A percentile compares a stretch with the other conserved stretches of the same genome.
phyloP scores from a whole-genome alignment of 169 alveolate species.

The Eimeria sp. region DNA sequence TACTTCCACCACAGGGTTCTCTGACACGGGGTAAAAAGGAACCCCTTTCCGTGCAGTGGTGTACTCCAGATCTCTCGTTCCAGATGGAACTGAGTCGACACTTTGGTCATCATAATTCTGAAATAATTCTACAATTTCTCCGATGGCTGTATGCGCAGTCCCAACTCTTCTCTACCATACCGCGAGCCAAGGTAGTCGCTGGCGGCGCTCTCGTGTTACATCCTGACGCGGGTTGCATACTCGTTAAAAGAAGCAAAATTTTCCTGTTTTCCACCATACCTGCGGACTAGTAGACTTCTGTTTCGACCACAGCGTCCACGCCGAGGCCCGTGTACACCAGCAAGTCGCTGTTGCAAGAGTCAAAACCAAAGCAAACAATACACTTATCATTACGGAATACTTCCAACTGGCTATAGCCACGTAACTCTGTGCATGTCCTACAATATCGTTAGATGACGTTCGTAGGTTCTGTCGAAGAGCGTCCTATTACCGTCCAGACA shows the following conservation, averaged over 20 bases:
- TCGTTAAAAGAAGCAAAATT: background rate
- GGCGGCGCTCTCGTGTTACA: slow-evolving; percentile 20
- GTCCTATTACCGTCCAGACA: slow-evolving; percentile 2
- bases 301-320: slow-evolving; percentile 52
- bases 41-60: slow-evolving; percentile 51
- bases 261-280: slow-evolving; percentile 10
- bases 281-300: slow-evolving; percentile 1
- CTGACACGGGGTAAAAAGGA: slow-evolving; percentile 74
- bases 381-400: background rate
- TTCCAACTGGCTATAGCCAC: slow-evolving; percentile 1
- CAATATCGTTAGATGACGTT: background rate
- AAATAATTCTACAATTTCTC: background rate
- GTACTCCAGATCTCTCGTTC: slow-evolving; percentile 75
- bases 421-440: background rate
- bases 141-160: too few relatives aligned
- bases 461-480: background rate
- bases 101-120: slow-evolving; percentile 80
- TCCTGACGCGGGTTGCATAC: background rate
- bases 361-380: background rate
- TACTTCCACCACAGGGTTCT: slow-evolving; percentile 59
- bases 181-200: slow-evolving; percentile 54
- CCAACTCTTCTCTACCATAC: background rate
- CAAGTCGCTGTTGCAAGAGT: slow-evolving; percentile 48
- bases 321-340: slow-evolving; percentile 63
- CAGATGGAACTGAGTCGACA: slow-evolving; percentile 61